A percentile compares a stretch with the other conserved stretches of the same genome.
Evolutionary conservation across 2,329 filamentous ascomycete genomes (phyloP).

Genomic region (Phialocephala sp.): DNA sequence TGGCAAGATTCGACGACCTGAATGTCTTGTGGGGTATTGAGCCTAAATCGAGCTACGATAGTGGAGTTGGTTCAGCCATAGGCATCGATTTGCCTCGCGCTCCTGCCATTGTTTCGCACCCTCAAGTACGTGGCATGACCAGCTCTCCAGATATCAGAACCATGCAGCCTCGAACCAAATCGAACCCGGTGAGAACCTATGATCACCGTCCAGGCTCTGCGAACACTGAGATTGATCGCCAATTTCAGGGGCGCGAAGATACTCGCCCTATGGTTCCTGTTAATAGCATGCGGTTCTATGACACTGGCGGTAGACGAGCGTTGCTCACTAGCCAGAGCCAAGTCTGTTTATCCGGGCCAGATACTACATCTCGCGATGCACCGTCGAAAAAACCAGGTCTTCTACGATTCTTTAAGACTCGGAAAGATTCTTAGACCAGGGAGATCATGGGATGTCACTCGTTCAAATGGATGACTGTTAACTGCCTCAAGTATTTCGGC

Average conservation of each 20-base stretch:
- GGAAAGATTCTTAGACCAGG: background rate
- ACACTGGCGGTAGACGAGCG: background rate
- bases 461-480: background rate
- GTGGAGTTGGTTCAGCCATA: slow-evolving; percentile 1
- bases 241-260: too few relatives aligned
- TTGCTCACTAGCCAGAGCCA: background rate
- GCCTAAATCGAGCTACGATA: slow-evolving; percentile 12
- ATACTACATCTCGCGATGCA: background rate
- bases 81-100: background rate
- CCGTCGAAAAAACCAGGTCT: background rate
- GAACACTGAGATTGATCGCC: background rate
- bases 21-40: slow-evolving; percentile 3
- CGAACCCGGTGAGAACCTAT: background rate
- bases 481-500: background rate
- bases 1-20: background rate
- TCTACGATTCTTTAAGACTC: background rate
- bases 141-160: slow-evolving; percentile 16
- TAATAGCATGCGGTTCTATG: background rate
- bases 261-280: background rate
- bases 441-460: background rate
- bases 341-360: background rate
- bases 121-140: slow-evolving; percentile 11
- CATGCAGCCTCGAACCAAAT: background rate
- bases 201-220: slow-evolving; percentile 17
- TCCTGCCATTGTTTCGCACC: slow-evolving; percentile 10